A percentile compares a stretch with the other conserved stretches of the same genome.
Evolutionary conservation across 441 rosid genomes (phyloP).

Genomic region (Hura crepitans): DNA sequence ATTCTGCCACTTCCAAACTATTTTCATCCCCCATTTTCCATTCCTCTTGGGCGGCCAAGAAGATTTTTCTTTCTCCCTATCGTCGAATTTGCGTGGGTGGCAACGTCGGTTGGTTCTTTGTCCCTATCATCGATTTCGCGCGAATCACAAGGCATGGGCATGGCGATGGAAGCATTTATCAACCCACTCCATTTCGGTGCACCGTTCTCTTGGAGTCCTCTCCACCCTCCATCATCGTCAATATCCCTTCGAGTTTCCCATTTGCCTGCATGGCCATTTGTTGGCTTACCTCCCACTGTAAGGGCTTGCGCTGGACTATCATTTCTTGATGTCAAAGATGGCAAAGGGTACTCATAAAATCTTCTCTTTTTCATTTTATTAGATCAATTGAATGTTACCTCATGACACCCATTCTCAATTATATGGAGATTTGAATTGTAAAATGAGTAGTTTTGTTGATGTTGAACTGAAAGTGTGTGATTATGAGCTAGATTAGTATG

Average conservation of each 20-base stretch:
- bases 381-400: not conserved
- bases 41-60: too few relatives aligned
- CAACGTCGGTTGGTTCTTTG: too few relatives aligned
- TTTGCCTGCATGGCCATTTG: slow-evolving; percentile 13
- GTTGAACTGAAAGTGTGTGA: slow-evolving; percentile 70
- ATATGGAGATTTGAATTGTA: slow-evolving; percentile 19
- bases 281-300: slow-evolving; percentile 15
- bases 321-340: slow-evolving; percentile 42
- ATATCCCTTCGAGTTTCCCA: slow-evolving; percentile 20
- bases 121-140: too few relatives aligned
- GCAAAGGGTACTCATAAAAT: slow-evolving; percentile 38
- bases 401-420: not conserved
- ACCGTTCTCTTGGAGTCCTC: slow-evolving; percentile 21
- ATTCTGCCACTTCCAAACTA: too few relatives aligned
- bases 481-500: slow-evolving; percentile 79
- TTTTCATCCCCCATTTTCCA: too few relatives aligned
- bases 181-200: slow-evolving; percentile 19
- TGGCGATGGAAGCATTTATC: slow-evolving; percentile 16
- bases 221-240: slow-evolving; percentile 22
- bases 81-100: too few relatives aligned
- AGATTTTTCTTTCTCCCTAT: too few relatives aligned
- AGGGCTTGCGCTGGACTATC: slow-evolving; percentile 27
- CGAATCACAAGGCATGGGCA: too few relatives aligned
- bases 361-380: not conserved
- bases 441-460: slow-evolving; percentile 53